Conservation (phyloP, 1,284 basidiomycete genomes). For the Austropuccinia psidii region DNA sequence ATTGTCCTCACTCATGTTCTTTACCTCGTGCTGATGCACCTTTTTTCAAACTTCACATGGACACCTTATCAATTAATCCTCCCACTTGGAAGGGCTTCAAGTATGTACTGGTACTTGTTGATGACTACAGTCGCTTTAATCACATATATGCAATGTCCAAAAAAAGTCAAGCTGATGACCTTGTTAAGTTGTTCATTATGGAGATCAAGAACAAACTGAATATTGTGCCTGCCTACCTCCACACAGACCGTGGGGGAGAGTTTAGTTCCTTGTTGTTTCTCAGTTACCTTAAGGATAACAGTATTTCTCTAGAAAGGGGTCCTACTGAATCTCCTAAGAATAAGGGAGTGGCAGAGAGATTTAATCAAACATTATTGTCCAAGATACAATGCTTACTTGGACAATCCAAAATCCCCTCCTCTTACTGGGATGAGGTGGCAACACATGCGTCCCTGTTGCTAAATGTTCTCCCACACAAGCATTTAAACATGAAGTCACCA, state of each 20-base stretch:
- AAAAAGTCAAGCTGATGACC: not conserved
- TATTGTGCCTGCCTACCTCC: not conserved
- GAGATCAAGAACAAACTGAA: not conserved
- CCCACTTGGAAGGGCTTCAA: not conserved
- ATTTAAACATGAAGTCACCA: not conserved
- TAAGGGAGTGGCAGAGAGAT: not conserved
- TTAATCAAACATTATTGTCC: not conserved
- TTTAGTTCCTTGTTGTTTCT: not conserved
- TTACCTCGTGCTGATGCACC: not conserved
- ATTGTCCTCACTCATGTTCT: not conserved
- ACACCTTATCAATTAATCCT: not conserved
- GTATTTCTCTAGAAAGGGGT: not conserved
- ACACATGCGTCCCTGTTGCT: not conserved
- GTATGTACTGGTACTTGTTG: not conserved
- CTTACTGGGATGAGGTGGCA: not conserved
- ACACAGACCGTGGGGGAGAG: not conserved
- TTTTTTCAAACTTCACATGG: not conserved
- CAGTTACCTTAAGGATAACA: not conserved
- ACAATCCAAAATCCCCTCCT: not conserved
- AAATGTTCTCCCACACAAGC: not conserved
- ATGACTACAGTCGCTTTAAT: not conserved
- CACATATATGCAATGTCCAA: not conserved
- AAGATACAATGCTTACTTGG: not conserved
- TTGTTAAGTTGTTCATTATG: not conserved
- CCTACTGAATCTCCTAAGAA: not conserved